Conservation (phyloP, 441 rosid genomes). For the Erysimum pusillum region DNA sequence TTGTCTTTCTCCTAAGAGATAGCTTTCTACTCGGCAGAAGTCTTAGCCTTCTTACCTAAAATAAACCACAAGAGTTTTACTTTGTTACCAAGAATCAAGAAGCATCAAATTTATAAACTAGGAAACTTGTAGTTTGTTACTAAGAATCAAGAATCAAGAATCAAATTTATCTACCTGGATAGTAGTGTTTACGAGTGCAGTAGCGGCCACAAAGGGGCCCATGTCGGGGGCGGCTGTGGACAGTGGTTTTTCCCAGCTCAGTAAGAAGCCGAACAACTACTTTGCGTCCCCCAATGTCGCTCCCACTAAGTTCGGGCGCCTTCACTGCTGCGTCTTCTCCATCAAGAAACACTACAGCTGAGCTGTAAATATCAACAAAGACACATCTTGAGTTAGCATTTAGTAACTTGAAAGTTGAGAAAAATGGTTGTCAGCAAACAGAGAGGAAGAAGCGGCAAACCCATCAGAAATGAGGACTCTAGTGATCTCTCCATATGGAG, state of each 20-base stretch:
- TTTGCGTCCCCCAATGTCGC: neutral
- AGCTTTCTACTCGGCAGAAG: neutral
- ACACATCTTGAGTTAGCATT: neutral
- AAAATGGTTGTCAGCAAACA: neutral
- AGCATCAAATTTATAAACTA: neutral
- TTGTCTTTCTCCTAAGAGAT: neutral
- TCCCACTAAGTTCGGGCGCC: neutral
- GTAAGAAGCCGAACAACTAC: neutral
- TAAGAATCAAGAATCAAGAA: neutral
- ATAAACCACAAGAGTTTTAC: neutral
- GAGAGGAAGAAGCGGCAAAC: slow-evolving; percentile 2
- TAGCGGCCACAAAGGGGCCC: neutral
- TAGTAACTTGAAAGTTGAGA: neutral
- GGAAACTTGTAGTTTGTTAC: too few relatives aligned
- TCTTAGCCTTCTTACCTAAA: neutral
- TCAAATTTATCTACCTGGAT: neutral
- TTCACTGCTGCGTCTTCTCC: neutral
- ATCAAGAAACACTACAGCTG: neutral
- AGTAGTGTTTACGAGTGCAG: neutral
- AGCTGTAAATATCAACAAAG: neutral
- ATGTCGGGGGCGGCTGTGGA: neutral
- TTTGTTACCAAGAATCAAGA: neutral
- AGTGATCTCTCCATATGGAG: neutral
- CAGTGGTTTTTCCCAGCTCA: neutral
- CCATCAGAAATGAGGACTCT: rapidly evolving